Base-by-base conservation (phyloP, 768 basidiomycete species). In the Kwoniella bestiolae region DNA sequence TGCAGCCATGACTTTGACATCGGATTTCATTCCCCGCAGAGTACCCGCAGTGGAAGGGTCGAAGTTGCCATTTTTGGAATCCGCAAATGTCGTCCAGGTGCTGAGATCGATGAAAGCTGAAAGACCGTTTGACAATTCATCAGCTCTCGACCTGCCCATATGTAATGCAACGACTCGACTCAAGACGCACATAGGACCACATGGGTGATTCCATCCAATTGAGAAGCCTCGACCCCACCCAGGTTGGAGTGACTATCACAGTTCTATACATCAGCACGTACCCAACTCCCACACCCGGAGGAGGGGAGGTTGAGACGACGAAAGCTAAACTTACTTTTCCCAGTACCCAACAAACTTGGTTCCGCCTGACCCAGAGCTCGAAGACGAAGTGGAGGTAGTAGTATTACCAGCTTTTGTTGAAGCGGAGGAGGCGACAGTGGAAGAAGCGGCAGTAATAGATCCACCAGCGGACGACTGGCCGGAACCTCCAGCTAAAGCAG, bases 1-100 rank as follows among this genome's bases (percentile, higher is more conserved):
- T 4, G 70, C 69, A 11, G 65, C 73, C 57, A 66, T 66, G 45
- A 74, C 69, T 52, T 71, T 74, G 31, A 74, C 53, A 28, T 41
- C 56, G 1, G 61, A 44, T 2, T 51, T 58, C 46, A 51, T 44
- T 8, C 6, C 56, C 44, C 50, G 60, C 2, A 71, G 31, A 6
- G 34, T 31, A 2, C n/a, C 25, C 6, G 50, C 46, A 7, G 56
- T 66, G 2, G 31, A 21, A 25, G 45, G 23, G 23, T 52, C 61
- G 31, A 65, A 72, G 9, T 53, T 45, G 16, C 63, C 62, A 49
- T 69, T 64, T 14, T 7, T 47, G 2, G 70, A 72, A 6, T n/a
- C 18, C 3, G 23, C 44, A 29, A 58, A 21, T n/a, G 25, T 26
- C 4, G 32, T 41, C 56, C 64, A 53, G 0, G 58, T 46, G 26